Percentiles rank a stretch among this genome's conserved stretches.
phyloP scores from a whole-genome alignment of 2,329 filamentous ascomycete genomes.

The Pseudonectria foliicola region DNA sequence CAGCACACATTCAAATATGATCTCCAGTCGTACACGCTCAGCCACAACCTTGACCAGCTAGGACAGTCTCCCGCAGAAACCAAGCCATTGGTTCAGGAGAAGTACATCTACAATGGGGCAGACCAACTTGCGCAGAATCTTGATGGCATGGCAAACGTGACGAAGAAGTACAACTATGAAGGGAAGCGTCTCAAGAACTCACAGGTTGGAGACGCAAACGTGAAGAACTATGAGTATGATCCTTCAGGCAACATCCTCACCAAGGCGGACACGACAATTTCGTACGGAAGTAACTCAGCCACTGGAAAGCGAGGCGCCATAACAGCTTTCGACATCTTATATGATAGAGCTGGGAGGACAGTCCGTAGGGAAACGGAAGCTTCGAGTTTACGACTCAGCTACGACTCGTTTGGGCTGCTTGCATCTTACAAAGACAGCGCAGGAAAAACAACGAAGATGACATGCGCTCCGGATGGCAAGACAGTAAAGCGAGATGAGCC shows the following conservation, averaged over 20 bases:
- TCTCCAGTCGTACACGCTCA: not conserved
- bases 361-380: not conserved
- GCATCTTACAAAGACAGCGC: not conserved
- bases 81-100: not conserved
- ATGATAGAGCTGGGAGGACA: not conserved
- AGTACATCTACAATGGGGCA: conserved; percentile 1
- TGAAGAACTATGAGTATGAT: not conserved
- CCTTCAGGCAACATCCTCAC: not conserved
- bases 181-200: not conserved
- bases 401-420: not conserved
- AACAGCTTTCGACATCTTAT: not conserved
- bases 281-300: not conserved
- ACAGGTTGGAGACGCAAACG: not conserved
- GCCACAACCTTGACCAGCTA: no score
- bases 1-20: not conserved
- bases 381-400: not conserved
- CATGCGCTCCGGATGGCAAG: no score
- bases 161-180: not conserved
- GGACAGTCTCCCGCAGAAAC: no score
- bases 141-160: not conserved
- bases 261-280: not conserved
- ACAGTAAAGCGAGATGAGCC: not conserved
- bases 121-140: not conserved
- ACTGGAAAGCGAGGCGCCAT: not conserved
- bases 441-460: no score